phyloP scores from a whole-genome alignment of 495 filamentous ascomycete species.

The Aspergillus cavernicola region DNA sequence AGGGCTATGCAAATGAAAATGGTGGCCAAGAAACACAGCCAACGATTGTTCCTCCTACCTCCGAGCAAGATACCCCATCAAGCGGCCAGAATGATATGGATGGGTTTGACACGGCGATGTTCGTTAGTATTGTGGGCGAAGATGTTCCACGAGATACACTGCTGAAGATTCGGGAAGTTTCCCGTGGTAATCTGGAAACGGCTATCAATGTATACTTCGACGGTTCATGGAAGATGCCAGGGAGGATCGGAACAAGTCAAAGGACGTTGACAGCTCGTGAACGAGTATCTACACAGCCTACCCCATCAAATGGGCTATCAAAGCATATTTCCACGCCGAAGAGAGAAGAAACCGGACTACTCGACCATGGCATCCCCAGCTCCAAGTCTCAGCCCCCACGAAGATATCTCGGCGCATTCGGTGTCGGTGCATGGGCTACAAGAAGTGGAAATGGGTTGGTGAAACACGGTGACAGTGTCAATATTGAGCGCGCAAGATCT shows the following conservation, averaged over 20 bases:
- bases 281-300: slow-evolving; percentile 9
- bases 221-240: slow-evolving; percentile 74
- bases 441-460: slow-evolving; percentile 70
- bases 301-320: neutral
- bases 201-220: slow-evolving; percentile 89
- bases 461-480: slow-evolving; percentile 71
- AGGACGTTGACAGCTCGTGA: slow-evolving; percentile 13
- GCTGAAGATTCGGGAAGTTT: slow-evolving; percentile 50
- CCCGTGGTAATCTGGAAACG: slow-evolving; percentile 58
- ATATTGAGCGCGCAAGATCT: slow-evolving; percentile 81
- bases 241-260: slow-evolving; percentile 7
- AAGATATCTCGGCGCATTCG: slow-evolving; percentile 89
- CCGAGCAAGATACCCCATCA: neutral
- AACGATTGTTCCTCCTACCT: neutral
- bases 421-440: slow-evolving; percentile 90
- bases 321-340: neutral
- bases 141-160: slow-evolving; percentile 52
- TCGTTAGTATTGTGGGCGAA: slow-evolving; percentile 68
- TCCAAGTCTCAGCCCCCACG: slow-evolving; percentile 50
- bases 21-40: neutral
- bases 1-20: neutral
- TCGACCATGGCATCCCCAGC: slow-evolving; percentile 12
- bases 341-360: neutral
- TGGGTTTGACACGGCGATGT: slow-evolving; percentile 64
- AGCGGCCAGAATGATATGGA: slow-evolving; percentile 3